These are phyloP conservation scores for Phytophthora cryptogea DNA, from an alignment of 352 stramenopile species.

Conservation along the genomic window DNA sequence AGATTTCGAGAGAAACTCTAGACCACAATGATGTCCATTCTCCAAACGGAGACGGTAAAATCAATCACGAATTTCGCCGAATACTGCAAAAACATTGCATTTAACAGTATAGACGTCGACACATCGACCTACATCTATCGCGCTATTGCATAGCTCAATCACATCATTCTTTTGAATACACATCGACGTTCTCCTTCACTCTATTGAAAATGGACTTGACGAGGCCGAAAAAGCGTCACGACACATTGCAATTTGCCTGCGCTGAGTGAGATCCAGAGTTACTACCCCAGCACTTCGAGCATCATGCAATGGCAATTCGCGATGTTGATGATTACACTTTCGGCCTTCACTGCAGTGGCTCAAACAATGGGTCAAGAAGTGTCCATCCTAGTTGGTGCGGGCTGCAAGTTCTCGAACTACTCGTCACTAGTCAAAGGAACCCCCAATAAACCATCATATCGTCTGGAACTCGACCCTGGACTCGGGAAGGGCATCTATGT, in stretches of 20 bases:
- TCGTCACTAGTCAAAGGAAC: slow-evolving; percentile 26
- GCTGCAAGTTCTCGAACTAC: slow-evolving; percentile 67
- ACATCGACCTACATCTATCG: not conserved
- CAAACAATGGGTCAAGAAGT: slow-evolving; percentile 27
- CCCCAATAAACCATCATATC: slow-evolving; percentile 37
- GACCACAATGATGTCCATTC: not conserved
- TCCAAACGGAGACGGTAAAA: not conserved
- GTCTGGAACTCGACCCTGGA: slow-evolving; percentile 48
- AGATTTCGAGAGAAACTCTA: not conserved
- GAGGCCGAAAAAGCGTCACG: slow-evolving; percentile 14
- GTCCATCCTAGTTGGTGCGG: slow-evolving; percentile 41
- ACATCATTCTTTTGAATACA: slow-evolving; percentile 6
- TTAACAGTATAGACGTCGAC: not conserved
- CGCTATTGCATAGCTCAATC: slow-evolving; percentile 5
- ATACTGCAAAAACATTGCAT: slow-evolving; percentile 14
- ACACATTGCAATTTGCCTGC: slow-evolving; percentile 33
- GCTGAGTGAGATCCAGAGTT: slow-evolving; percentile 2
- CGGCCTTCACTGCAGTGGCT: too few relatives aligned
- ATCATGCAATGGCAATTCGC: slow-evolving; percentile 23
- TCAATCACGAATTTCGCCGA: slow-evolving; percentile 4
- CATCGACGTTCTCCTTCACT: slow-evolving; percentile 28
- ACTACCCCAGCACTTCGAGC: not conserved
- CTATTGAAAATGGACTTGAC: not conserved
- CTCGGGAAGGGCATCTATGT: slow-evolving; percentile 63
- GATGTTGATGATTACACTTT: slow-evolving; percentile 17